Evolutionary conservation across 1,139 yeast species (phyloP), one percentile per base, ranked within the genome.

Genomic region (Geotrichum candidum): DNA sequence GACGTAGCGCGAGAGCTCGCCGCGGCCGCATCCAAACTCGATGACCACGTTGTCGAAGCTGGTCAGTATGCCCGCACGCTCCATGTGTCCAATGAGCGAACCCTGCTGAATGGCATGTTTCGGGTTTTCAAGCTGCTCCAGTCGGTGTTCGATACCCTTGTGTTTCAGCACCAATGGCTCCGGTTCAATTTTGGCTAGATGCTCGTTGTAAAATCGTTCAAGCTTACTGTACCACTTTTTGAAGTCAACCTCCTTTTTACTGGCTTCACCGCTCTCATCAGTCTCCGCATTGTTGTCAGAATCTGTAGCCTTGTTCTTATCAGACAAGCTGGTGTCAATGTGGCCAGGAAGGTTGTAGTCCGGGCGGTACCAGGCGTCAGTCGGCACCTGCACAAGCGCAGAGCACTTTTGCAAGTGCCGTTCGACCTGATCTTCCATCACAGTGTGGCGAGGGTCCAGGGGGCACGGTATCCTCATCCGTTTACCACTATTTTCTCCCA

Each of bases 21-120:
- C 96, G 64, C 92, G 82, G 0, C 97, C 97, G 72, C 96, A 88
- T 0, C 97, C 97, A 77, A 90, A 90, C 72, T 91, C 97, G 31
- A 88, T 72, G 68, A 85, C 83, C 58, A 81, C 76, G 51, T 71
- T 69, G 3, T 76, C 68, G 2, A 72, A 56, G 52, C 52, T 38
- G 0, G 75, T 74, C 38, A 86, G 73, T 35, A 86, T 69, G 0
- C 73, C 74, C n/a, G 73, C 67, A 3, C 75, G 71, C 41, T 81
- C 78, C 70, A 91, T 73, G 65, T 88, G 88, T 4, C 90, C 92
- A 25, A 89, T 87, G 63, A 91, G 73, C 2, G 96, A 88, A 0
- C 92, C 81, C 71, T 91, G 97, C 71, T 91, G 97, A 1, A 81
- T 72, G 0, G 94, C 88, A 74, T 91, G 97, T 69, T 90, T 90